Conservation (phyloP, 768 basidiomycete species). For the Suillus occidentalis region DNA sequence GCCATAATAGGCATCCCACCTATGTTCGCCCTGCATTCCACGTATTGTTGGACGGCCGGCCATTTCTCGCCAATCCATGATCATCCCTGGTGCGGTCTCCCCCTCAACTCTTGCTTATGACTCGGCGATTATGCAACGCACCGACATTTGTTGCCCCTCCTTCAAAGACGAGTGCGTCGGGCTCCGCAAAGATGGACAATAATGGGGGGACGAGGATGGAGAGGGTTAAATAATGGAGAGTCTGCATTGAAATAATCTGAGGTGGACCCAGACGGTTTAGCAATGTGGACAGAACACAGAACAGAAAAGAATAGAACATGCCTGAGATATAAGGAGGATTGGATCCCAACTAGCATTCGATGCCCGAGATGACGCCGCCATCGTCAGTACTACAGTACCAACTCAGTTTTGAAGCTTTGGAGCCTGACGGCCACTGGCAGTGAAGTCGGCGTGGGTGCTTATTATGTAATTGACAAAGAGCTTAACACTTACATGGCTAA, state of each 20-base stretch:
- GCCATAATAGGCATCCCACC: constrained; percentile 67
- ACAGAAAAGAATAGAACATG: constrained; percentile 25
- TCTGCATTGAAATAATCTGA: constrained; percentile 92
- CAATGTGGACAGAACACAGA: background rate
- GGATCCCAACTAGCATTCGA: constrained; percentile 79
- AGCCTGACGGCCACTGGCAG: background rate
- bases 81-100: constrained; percentile 55
- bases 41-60: constrained; percentile 79
- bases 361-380: constrained; percentile 40
- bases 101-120: background rate
- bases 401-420: background rate
- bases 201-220: constrained; percentile 80
- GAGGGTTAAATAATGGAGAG: constrained; percentile 90
- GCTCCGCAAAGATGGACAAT: constrained; percentile 72
- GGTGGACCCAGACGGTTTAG: constrained; percentile 1
- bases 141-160: constrained; percentile 81
- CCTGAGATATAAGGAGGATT: constrained; percentile 83
- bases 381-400: background rate
- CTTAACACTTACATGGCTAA: background rate
- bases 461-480: background rate
- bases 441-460: background rate
- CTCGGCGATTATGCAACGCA: constrained; percentile 32
- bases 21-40: constrained; percentile 59
- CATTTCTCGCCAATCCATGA: constrained; percentile 99
- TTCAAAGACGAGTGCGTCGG: constrained; percentile 67